These are phyloP conservation scores for Mycena epipterygia DNA, from an alignment of 768 basidiomycete genomes.

Conservation along the genomic window DNA sequence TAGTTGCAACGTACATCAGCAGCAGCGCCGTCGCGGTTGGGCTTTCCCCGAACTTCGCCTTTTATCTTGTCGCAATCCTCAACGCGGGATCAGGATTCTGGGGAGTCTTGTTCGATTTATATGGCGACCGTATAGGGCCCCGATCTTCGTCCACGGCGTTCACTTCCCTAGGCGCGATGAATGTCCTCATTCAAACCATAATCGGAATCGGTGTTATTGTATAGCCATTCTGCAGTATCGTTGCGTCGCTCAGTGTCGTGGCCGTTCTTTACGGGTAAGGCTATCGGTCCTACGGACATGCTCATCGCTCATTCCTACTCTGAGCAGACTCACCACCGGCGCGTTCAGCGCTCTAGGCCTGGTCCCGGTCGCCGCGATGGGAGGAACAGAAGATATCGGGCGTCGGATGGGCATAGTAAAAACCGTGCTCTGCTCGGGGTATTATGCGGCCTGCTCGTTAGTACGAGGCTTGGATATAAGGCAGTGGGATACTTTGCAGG, in stretches of 20 bases:
- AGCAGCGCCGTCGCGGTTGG: neutral
- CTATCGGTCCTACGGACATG: neutral
- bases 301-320: neutral
- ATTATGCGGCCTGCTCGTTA: neutral
- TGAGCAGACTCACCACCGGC: neutral
- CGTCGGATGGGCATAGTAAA: neutral
- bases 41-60: neutral
- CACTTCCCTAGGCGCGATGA: neutral
- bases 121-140: neutral
- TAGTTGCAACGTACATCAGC: neutral
- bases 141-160: neutral
- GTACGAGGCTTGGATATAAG: neutral
- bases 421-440: neutral
- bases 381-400: neutral
- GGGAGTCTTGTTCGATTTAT: neutral
- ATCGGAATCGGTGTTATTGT: neutral
- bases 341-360: neutral
- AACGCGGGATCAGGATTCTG: neutral
- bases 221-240: neutral
- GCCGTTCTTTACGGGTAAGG: neutral
- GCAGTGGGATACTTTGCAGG: conserved; percentile 6
- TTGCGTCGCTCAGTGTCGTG: neutral
- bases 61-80: neutral
- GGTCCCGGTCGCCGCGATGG: neutral
- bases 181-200: neutral